Evolutionary conservation across 352 stramenopile genomes (phyloP), one percentile per base, ranked within the genome.

Genomic region (Pythium oligandrum): DNA sequence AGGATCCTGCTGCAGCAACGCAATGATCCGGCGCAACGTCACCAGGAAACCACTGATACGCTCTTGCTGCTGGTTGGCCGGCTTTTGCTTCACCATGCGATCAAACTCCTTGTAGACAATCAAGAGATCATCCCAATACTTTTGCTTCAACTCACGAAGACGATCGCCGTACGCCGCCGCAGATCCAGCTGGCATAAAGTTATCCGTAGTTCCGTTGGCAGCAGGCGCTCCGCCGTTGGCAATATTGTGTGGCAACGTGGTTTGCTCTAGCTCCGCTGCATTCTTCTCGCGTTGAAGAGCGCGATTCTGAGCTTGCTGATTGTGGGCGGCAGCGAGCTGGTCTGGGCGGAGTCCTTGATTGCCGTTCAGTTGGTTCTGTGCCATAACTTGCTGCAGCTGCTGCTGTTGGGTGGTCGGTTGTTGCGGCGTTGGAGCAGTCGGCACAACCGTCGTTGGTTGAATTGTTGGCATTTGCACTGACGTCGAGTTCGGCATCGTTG

Each of bases 31-130:
- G 53, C 88, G 88, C 33, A 93, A 54, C 33, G 88, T 91, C 36
- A 86, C 69, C 6, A 93, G 59, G 61, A 93, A 90, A 0, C 78
- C 86, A 48, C 88, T 90, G 45, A 91, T 90, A 0, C 83, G 83
- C 50, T 90, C 80, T 40, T 89, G 78, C 50, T 93, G 80, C 54
- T 88, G 78, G 11, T 83, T 87, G 7, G 75, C 72, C 0, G 76
- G 78, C 43, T 91, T 90, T 56, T 93, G 78, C 59, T 88, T 86
- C 33, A 89, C 83, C 83, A 93, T 90, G 33, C 80, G 73, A 48
- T 90, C 80, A 50, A 93, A 91, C 51, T 93, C 83, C n/a, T 74
- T 73, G 52, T 89, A 90, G 17, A 93, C 83, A 45, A 91, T 78
- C 45, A 93, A 73, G 8, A 93, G 50, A 48, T 90, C 80, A 32